Percentiles rank a stretch among this genome's conserved stretches.
Conservation (phyloP, 1,139 yeast species). For the Suhomyces yuchorum region DNA sequence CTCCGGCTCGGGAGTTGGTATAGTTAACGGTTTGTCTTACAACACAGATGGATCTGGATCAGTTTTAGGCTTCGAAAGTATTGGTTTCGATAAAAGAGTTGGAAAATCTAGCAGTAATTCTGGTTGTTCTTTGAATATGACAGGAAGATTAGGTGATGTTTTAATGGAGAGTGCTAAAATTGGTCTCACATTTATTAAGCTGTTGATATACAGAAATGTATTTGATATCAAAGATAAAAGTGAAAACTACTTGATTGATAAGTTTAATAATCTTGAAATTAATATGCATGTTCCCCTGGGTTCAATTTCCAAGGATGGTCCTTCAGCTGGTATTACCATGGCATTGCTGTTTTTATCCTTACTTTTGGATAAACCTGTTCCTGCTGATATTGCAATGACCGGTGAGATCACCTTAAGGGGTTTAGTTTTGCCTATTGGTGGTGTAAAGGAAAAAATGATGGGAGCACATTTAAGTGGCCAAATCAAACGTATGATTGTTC, state of each 20-base stretch:
- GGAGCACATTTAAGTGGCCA: slow-evolving; percentile 81
- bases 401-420: slow-evolving; percentile 92
- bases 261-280: slow-evolving; percentile 58
- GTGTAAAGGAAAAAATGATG: slow-evolving; percentile 77
- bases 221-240: slow-evolving; percentile 30
- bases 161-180: slow-evolving; percentile 81
- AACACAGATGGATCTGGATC: slow-evolving; percentile 90
- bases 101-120: slow-evolving; percentile 34
- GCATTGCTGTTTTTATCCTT: slow-evolving; percentile 77
- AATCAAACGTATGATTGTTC: slow-evolving; percentile 62
- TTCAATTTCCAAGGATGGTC: slow-evolving; percentile 87
- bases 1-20: slow-evolving; percentile 45
- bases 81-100: slow-evolving; percentile 47
- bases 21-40: slow-evolving; percentile 89
- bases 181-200: slow-evolving; percentile 73
- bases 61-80: slow-evolving; percentile 76
- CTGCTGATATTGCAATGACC: slow-evolving; percentile 80
- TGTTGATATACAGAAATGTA: slow-evolving; percentile 46
- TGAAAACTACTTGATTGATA: slow-evolving; percentile 36
- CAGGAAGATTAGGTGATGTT: slow-evolving; percentile 85
- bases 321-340: slow-evolving; percentile 92
- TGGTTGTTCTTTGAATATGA: slow-evolving; percentile 56
- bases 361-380: slow-evolving; percentile 67
- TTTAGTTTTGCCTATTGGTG: slow-evolving; percentile 85
- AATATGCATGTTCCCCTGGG: slow-evolving; percentile 93